Evolutionary conservation across 2,329 filamentous ascomycete species (phyloP), one percentile per base, ranked within the genome.

Genomic region (Hypoxylon sp.): DNA sequence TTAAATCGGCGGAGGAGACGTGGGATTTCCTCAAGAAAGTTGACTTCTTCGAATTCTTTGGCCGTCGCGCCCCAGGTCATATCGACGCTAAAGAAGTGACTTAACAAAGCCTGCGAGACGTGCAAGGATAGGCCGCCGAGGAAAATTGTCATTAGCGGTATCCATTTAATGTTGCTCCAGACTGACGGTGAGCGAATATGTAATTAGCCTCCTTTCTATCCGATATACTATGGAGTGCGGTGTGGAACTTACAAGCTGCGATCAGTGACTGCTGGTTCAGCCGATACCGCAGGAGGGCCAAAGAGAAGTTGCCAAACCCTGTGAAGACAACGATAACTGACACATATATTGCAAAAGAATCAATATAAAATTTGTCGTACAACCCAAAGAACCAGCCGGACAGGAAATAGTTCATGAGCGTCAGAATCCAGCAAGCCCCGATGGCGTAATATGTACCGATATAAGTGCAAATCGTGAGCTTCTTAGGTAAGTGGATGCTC

Each of bases 401-500:
- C 46, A 92, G 80, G 80, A 94, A 92, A 82, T 93, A 94, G 81
- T 94, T 94, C 78, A 85, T 83, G 5, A 88, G 83, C 1, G 91
- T 93, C 81, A 93, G 85, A 75, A 92, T 84, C 91, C 91, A 94
- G 24, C 91, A 90, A 6, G 90, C 91, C 29, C 88, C 92, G 67
- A 94, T 91, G 70, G 92, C 92, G 78, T 93, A 94, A 81, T 94
- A 94, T 2, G 92, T 94, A 52, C 91, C 92, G 68, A 94, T 92
- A 78, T 94, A 94, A 1, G 91, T 91, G 77, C 93, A 81, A 72
- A 94, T 89, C 54, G 91, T 93, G 74, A 93, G 84, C 82, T 94
- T 94, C 75, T 90, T 92, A 3, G 90, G 91, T 68, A 94, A 86
- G 13, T 89, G 89, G 76, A 94, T 94, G 78, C 87, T 89, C 72